Evolutionary conservation across 2,329 filamentous ascomycete genomes (phyloP).

Genomic region (Epichloe hybrida): DNA sequence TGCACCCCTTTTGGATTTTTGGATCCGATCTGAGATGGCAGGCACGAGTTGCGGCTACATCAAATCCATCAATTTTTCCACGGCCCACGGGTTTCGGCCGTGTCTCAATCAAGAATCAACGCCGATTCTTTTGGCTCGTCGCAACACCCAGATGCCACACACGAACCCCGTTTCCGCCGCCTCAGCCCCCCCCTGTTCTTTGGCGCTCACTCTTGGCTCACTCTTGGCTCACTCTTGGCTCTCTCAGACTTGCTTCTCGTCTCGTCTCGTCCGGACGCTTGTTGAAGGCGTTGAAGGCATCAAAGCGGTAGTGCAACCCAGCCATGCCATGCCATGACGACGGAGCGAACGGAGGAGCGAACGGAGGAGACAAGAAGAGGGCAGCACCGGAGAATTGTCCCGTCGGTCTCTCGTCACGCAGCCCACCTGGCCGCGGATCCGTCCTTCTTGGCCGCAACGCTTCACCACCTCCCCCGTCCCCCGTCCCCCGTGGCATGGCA

Average conservation of each 20-base stretch:
- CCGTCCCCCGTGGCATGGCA: too few relatives aligned
- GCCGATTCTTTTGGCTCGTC: not conserved
- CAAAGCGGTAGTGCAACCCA: not conserved
- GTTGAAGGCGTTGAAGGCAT: not conserved
- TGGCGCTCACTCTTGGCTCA: too few relatives aligned
- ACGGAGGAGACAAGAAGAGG: not conserved
- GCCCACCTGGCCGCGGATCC: not conserved
- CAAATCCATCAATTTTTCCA: too few relatives aligned
- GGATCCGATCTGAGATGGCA: not conserved
- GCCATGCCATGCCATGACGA: not conserved
- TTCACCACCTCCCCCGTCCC: not conserved
- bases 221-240: too few relatives aligned
- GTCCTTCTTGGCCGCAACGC: not conserved
- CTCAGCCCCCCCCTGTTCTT: not conserved
- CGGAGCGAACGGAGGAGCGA: not conserved
- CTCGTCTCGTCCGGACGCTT: not conserved
- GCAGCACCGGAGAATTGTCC: not conserved
- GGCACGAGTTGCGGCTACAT: not conserved
- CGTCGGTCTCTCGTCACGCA: not conserved
- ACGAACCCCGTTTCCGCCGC: not conserved
- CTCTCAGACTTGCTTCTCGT: not conserved
- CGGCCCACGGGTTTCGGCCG: conserved; percentile 1
- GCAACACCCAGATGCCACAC: not conserved
- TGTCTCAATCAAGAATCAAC: not conserved
- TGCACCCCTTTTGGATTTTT: not conserved